Conservation (phyloP, 495 filamentous ascomycete genomes). For the Penicillium cinerascens region DNA sequence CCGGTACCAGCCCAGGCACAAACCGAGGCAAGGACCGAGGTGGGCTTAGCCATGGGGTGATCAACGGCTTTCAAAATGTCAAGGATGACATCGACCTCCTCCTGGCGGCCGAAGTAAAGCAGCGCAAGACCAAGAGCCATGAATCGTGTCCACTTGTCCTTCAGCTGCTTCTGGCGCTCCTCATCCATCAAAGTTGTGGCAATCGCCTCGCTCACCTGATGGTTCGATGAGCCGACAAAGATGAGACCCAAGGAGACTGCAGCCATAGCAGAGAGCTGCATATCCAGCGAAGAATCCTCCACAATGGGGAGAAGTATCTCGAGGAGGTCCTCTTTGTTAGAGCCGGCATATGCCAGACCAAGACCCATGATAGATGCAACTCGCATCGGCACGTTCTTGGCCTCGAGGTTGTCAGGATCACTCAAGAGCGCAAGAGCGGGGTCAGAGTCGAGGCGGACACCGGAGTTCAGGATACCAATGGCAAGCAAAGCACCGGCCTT, state of each 20-base stretch:
- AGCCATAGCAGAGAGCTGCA: constrained; percentile 96
- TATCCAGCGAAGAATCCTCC: constrained; percentile 72
- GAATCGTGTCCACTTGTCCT: constrained; percentile 97
- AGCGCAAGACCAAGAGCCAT: constrained; percentile 92
- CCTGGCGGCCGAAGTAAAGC: constrained; percentile 92
- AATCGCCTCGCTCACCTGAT: constrained; percentile 83
- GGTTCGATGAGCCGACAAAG: constrained; percentile 87
- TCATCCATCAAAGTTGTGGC: constrained; percentile 89
- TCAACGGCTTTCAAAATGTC: constrained; percentile 95
- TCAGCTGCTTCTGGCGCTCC: constrained; percentile 78
- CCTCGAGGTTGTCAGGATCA: constrained; percentile 69
- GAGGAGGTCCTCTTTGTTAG: constrained; percentile 78
- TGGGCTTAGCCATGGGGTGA: constrained; percentile 90
- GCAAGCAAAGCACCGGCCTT: constrained; percentile 86
- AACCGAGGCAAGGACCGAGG: constrained; percentile 85
- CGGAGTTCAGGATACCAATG: constrained; percentile 90
- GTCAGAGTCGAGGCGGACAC: constrained; percentile 80
- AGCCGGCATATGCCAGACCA: constrained; percentile 88
- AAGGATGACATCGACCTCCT: constrained; percentile 92
- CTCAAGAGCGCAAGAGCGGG: constrained; percentile 81
- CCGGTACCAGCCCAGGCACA: constrained; percentile 98
- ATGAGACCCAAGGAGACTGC: constrained; percentile 86
- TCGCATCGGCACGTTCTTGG: constrained; percentile 71
- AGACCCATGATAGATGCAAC: constrained; percentile 92
- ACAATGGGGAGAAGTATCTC: constrained; percentile 83